These are phyloP conservation scores for Spathaspora sp. DNA, from an alignment of 1,139 yeast species.

Conservation along the genomic window DNA sequence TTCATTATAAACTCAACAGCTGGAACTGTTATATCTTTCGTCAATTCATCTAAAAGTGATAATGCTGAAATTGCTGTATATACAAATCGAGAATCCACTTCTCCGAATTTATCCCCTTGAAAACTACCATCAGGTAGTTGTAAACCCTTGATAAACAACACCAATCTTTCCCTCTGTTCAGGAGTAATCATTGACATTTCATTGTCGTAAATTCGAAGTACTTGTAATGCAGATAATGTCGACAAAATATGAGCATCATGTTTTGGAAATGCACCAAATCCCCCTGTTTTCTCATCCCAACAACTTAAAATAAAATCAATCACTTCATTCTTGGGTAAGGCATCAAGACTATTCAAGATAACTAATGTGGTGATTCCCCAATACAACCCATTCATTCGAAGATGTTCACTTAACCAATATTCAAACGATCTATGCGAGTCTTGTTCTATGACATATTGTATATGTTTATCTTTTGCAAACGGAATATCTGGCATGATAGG, in stretches of 20 bases:
- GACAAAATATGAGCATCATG: constrained; percentile 91
- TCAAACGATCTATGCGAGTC: constrained; percentile 52
- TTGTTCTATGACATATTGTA: constrained; percentile 35
- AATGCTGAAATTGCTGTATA: constrained; percentile 78
- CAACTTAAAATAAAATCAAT: constrained; percentile 69
- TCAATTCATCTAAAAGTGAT: constrained; percentile 64
- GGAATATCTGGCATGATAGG: not conserved
- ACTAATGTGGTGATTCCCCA: constrained; percentile 90
- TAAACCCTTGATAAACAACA: constrained; percentile 45
- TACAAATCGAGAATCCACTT: constrained; percentile 86
- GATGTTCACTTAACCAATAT: constrained; percentile 89
- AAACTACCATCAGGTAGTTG: constrained; percentile 79
- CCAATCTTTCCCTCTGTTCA: constrained; percentile 27
- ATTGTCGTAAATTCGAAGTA: constrained; percentile 61
- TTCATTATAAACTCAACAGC: constrained; percentile 63
- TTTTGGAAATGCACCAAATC: constrained; percentile 85
- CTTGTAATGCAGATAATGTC: constrained; percentile 84
- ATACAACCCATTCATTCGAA: constrained; percentile 86
- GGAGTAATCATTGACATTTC: constrained; percentile 42
- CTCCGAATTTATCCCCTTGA: constrained; percentile 90
- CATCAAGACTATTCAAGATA: constrained; percentile 51
- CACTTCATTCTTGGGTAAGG: constrained; percentile 61
- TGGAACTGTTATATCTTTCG: constrained; percentile 57
- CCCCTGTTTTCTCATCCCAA: constrained; percentile 62
- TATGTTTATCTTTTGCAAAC: constrained; percentile 27